phyloP scores from a whole-genome alignment of 352 stramenopile species.

The Saprolegnia diclina region DNA sequence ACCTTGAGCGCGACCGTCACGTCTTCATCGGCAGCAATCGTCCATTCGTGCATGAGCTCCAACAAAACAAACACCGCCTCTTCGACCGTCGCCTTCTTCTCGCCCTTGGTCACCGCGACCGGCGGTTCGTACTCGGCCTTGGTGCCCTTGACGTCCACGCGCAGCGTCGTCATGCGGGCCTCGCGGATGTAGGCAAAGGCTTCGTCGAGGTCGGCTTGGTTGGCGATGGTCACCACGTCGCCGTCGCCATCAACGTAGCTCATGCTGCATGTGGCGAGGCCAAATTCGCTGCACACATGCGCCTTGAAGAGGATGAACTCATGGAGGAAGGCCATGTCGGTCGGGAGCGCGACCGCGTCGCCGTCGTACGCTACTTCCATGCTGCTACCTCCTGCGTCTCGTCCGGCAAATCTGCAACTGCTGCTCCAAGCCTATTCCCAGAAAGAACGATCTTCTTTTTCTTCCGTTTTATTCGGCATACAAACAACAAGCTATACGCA shows the following conservation, averaged over 20 bases:
- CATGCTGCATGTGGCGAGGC: constrained; percentile 30
- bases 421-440: background rate
- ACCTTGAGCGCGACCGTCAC: constrained; percentile 42
- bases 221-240: constrained; percentile 50
- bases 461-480: background rate
- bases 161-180: constrained; percentile 35
- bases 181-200: constrained; percentile 48
- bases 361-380: constrained; percentile 11
- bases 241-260: constrained; percentile 57
- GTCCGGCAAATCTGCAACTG: constrained; percentile 13
- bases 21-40: constrained; percentile 37
- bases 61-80: constrained; percentile 40
- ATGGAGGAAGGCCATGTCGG: background rate
- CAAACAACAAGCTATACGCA: background rate
- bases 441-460: constrained; percentile 23
- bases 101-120: constrained; percentile 24
- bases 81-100: constrained; percentile 36
- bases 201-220: constrained; percentile 49
- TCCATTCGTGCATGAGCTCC: constrained; percentile 39
- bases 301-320: constrained; percentile 13
- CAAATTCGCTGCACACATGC: constrained; percentile 8
- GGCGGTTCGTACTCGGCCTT: constrained; percentile 40
- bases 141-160: constrained; percentile 34
- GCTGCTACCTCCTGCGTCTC: background rate
- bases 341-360: background rate